Percentiles rank a stretch among this genome's conserved stretches.
Conservation (phyloP, 768 basidiomycete species). For the Pleurotus eryngii region DNA sequence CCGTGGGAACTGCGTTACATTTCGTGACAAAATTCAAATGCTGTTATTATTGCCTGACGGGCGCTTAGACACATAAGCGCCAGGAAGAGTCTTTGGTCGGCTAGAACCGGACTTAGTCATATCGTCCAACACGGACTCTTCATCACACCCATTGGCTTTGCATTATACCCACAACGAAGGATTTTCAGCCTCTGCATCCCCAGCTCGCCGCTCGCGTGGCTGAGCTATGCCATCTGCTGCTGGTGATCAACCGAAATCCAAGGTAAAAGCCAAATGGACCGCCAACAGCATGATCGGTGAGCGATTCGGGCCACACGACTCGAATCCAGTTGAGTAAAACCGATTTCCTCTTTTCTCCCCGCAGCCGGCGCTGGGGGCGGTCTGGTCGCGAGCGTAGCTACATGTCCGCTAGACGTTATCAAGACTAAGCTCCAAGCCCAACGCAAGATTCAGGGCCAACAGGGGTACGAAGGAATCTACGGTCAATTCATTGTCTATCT, state of each 20-base stretch:
- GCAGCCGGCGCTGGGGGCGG: slow-evolving; percentile 95
- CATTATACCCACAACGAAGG: slow-evolving; percentile 13
- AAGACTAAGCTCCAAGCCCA: slow-evolving; percentile 99
- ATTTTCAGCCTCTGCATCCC: slow-evolving; percentile 18
- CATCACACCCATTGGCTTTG: neutral
- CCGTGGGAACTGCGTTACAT: too few relatives aligned
- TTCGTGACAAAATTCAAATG: neutral
- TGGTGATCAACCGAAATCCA: slow-evolving; percentile 4
- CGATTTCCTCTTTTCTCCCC: slow-evolving; percentile 6
- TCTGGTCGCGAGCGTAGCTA: slow-evolving; percentile 86
- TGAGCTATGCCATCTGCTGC: slow-evolving; percentile 55
- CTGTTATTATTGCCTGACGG: neutral
- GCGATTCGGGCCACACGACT: slow-evolving; percentile 19
- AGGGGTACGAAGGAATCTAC: slow-evolving; percentile 72
- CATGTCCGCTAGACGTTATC: slow-evolving; percentile 96
- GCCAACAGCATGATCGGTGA: slow-evolving; percentile 81
- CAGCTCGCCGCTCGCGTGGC: slow-evolving; percentile 58
- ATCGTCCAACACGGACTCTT: neutral
- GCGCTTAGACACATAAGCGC: neutral
- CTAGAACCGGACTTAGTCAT: slow-evolving; percentile 9
- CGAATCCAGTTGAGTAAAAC: slow-evolving; percentile 3
- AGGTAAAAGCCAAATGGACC: slow-evolving; percentile 58
- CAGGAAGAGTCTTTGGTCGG: neutral
- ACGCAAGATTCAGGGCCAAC: slow-evolving; percentile 60
- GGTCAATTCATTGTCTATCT: slow-evolving; percentile 44